Conservation (phyloP, 345 rosid species). For the Eucalyptus camaldulensis region DNA sequence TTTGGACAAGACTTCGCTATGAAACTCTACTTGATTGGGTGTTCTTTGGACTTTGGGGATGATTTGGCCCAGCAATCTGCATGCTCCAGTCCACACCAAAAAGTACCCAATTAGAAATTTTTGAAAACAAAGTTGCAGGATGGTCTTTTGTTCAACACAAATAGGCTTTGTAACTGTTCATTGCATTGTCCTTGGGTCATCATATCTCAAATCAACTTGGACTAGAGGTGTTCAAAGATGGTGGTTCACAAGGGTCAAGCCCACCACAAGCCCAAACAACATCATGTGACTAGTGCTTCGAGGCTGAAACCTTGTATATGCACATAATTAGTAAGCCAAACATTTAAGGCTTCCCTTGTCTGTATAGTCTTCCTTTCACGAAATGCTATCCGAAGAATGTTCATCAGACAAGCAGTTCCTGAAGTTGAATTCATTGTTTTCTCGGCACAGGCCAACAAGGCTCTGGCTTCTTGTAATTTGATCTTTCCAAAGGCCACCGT, state of each 20-base stretch:
- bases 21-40: background rate
- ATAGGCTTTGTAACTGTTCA: background rate
- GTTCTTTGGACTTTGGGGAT: background rate
- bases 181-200: background rate
- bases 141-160: background rate
- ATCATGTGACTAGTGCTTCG: background rate
- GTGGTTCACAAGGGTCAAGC: background rate
- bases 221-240: background rate
- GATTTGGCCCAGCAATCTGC: background rate
- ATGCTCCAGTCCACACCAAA: background rate
- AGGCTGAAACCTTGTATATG: background rate
- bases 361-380: background rate
- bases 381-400: background rate
- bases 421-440: background rate
- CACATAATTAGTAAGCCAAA: background rate
- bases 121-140: background rate
- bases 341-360: background rate
- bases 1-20: background rate
- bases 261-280: background rate
- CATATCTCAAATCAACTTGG: background rate
- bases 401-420: background rate
- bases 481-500: background rate
- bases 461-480: background rate
- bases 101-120: background rate
- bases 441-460: background rate